Conservation (phyloP, 768 basidiomycete genomes). For the Psilocybe cyanescens region DNA sequence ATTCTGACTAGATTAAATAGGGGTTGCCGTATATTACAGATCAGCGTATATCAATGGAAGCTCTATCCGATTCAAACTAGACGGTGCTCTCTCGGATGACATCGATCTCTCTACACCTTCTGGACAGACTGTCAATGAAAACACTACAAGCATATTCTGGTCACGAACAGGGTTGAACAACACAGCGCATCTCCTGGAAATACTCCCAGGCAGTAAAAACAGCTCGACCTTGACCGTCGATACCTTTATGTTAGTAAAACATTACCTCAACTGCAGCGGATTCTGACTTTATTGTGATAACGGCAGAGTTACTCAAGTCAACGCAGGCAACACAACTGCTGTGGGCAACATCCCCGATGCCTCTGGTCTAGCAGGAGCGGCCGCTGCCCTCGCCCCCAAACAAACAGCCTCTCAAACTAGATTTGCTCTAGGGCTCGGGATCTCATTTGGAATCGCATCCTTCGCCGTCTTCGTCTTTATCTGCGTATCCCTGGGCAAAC, state of each 20-base stretch:
- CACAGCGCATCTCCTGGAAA: conserved; percentile 20
- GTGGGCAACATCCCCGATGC: not conserved
- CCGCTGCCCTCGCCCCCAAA: not conserved
- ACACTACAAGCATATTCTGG: conserved; percentile 21
- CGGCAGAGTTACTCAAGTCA: conserved; percentile 13
- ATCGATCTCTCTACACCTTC: conserved; percentile 17
- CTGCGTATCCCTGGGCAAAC: conserved; percentile 8
- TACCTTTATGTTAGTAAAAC: conserved; percentile 22
- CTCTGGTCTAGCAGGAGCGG: not conserved
- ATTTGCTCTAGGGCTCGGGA: conserved; percentile 16
- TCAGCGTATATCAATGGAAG: conserved; percentile 18
- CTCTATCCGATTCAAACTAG: conserved; percentile 20
- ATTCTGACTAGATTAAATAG: conserved; percentile 3
- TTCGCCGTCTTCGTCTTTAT: conserved; percentile 19
- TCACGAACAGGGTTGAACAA: conserved; percentile 17
- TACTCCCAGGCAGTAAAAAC: conserved; percentile 17
- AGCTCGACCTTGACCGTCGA: conserved; percentile 24
- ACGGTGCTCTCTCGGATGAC: conserved; percentile 16
- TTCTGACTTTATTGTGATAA: not conserved
- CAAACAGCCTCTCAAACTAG: conserved; percentile 8
- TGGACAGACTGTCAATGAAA: conserved; percentile 10
- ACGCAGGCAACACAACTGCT: not conserved
- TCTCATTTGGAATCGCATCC: conserved; percentile 15
- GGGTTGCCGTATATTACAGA: conserved; percentile 26
- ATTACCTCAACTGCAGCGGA: not conserved